These are phyloP conservation scores for Mycothermus thermophilus DNA, from an alignment of 495 filamentous ascomycete species.

Conservation along the genomic window DNA sequence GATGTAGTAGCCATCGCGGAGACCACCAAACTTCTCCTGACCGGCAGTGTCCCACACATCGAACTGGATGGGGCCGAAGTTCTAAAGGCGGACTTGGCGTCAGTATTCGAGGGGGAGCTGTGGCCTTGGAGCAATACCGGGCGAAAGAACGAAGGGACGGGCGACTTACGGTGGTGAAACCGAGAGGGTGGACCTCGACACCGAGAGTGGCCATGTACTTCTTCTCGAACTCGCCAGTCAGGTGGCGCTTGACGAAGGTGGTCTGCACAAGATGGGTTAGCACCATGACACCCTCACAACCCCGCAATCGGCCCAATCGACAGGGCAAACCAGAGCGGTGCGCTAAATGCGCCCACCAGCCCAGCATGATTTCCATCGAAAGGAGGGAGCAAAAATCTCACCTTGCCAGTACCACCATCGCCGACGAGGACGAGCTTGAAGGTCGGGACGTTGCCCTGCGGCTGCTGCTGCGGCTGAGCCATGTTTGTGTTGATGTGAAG, in stretches of 20 bases:
- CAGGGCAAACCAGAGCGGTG: no score
- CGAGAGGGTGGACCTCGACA: conserved; percentile 96
- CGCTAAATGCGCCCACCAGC: no score
- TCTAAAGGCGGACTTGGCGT: conserved; percentile 41
- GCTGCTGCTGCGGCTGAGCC: conserved; percentile 33
- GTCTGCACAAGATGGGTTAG: no score
- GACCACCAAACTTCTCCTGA: conserved; percentile 99
- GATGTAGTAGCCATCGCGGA: conserved; percentile 99
- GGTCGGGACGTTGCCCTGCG: no score
- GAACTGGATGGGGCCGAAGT: conserved; percentile 93
- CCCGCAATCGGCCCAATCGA: no score
- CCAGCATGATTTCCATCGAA: no score
- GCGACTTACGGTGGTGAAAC: conserved; percentile 75
- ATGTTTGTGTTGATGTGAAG: conserved; percentile 32
- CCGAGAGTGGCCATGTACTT: conserved; percentile 99
- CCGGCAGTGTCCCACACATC: conserved; percentile 99
- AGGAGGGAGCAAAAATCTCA: conserved; percentile 23
- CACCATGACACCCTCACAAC: no score
- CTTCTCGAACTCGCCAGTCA: conserved; percentile 99
- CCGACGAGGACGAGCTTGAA: conserved; percentile 99
- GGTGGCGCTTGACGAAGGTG: conserved; percentile 99
- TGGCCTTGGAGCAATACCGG: no score
- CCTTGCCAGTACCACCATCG: conserved; percentile 99
- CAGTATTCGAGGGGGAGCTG: conserved; percentile 6
- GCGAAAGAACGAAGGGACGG: no score